Percentiles rank a stretch among this genome's conserved stretches.
These are phyloP conservation scores for Plantago ovata DNA, from an alignment of 257 asterid species.

Conservation along the genomic window DNA sequence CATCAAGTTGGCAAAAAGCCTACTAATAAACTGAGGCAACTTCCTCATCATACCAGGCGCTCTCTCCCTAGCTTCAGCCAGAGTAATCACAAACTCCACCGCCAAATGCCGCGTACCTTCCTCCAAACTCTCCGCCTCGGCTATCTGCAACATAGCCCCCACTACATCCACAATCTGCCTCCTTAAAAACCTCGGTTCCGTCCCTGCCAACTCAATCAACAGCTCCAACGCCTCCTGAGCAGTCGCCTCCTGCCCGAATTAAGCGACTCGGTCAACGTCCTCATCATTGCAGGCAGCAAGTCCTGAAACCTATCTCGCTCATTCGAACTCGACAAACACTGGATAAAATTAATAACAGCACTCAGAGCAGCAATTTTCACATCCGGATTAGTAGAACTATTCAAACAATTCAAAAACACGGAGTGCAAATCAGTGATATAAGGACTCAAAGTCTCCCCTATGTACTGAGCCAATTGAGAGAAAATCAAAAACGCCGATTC, in stretches of 20 bases:
- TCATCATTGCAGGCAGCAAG: constrained; percentile 88
- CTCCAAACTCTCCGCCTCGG: constrained; percentile 84
- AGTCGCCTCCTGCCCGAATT: constrained; percentile 85
- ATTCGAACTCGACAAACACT: constrained; percentile 60
- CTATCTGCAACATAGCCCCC: constrained; percentile 90
- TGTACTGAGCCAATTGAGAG: constrained; percentile 77
- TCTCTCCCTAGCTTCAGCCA: constrained; percentile 93
- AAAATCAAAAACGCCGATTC: constrained; percentile 78
- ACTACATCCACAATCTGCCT: constrained; percentile 93
- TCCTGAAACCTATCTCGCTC: constrained; percentile 97
- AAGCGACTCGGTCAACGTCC: constrained; percentile 89
- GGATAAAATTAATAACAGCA: constrained; percentile 88
- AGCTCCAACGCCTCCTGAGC: constrained; percentile 96
- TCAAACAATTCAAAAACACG: constrained; percentile 65
- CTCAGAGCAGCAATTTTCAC: constrained; percentile 92
- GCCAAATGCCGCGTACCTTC: constrained; percentile 97
- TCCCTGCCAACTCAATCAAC: constrained; percentile 89
- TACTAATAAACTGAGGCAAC: constrained; percentile 81
- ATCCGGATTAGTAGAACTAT: constrained; percentile 48
- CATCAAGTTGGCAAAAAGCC: constrained; percentile 78
- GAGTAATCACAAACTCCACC: constrained; percentile 84
- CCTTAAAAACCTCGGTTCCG: constrained; percentile 86
- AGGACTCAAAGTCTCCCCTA: constrained; percentile 67
- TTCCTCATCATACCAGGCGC: constrained; percentile 99
- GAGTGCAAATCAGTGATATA: constrained; percentile 74